phyloP scores from a whole-genome alignment of 345 rosid genomes.

The Pistacia atlantica region DNA sequence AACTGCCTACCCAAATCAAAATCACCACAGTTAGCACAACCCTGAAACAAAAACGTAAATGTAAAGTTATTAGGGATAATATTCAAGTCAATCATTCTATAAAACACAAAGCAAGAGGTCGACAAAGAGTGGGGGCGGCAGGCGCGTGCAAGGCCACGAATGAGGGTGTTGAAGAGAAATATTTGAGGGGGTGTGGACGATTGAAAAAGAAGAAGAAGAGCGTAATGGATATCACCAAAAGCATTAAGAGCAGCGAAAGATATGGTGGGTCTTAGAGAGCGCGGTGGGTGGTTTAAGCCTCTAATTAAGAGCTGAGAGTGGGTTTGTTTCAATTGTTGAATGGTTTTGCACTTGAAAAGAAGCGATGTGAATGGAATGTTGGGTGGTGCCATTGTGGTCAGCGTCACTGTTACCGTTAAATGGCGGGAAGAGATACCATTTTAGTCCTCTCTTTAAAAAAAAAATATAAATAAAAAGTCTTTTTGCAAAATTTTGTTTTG shows the following conservation, averaged over 20 bases:
- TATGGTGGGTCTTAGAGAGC: conserved; percentile 14
- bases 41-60: conserved; percentile 19
- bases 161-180: conserved; percentile 21
- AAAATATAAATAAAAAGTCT: no score
- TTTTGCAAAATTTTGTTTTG: no score
- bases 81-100: background rate
- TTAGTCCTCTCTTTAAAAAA: no score
- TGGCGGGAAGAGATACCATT: no score
- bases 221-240: conserved; percentile 8
- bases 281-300: conserved; percentile 12
- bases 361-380: conserved; percentile 7
- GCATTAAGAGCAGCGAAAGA: conserved; percentile 18
- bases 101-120: conserved; percentile 1
- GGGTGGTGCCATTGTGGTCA: background rate
- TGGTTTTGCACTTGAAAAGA: conserved; percentile 15
- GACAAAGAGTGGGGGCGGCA: background rate
- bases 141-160: conserved; percentile 15
- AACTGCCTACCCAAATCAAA: conserved; percentile 19
- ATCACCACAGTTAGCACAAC: conserved; percentile 6
- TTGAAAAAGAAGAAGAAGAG: conserved; percentile 16
- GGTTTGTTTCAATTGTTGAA: conserved; percentile 15
- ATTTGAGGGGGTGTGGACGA: conserved; percentile 10
- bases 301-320: conserved; percentile 19
- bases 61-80: conserved; percentile 17
- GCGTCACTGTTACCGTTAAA: background rate